These are phyloP conservation scores for Breynia disticha DNA, from an alignment of 441 rosid species.

Conservation along the genomic window DNA sequence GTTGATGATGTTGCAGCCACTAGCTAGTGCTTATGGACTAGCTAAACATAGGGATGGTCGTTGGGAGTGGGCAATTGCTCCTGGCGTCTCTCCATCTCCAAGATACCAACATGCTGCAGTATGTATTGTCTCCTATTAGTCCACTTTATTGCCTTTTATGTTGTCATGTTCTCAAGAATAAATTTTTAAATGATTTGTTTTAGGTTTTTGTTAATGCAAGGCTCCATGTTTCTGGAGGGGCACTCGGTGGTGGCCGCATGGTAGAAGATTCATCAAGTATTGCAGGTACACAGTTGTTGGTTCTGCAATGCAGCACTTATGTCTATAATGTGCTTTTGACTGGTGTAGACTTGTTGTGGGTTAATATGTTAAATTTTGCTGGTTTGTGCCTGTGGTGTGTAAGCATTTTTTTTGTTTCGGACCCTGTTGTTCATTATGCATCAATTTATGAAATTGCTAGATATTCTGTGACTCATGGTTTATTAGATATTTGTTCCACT, in stretches of 20 bases:
- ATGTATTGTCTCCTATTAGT: constrained; percentile 25
- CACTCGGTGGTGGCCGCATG: constrained; percentile 99
- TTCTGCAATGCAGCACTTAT: background rate
- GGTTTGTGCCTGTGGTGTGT: too few species aligned
- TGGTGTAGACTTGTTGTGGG: too few species aligned
- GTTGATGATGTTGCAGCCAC: constrained; percentile 68
- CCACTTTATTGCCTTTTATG: background rate
- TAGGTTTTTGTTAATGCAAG: constrained; percentile 98
- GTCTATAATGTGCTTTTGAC: too few species aligned
- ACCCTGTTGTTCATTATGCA: too few species aligned
- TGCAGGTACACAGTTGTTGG: constrained; percentile 53
- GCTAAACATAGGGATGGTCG: constrained; percentile 99
- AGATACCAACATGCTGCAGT: constrained; percentile 99
- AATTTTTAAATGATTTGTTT: constrained; percentile 12
- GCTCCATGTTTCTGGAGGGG: constrained; percentile 98
- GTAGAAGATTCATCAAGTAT: constrained; percentile 98
- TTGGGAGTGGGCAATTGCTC: constrained; percentile 99
- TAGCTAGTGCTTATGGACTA: constrained; percentile 95
- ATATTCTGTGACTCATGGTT: too few species aligned
- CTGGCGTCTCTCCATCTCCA: constrained; percentile 95
- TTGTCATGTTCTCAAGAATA: constrained; percentile 10
- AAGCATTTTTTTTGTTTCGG: too few species aligned
- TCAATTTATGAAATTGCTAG: too few species aligned
- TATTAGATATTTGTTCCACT: too few species aligned
- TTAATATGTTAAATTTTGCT: too few species aligned